Evolutionary conservation across 1,284 basidiomycete species (phyloP).

Genomic region (Phellinidium pouzarii): DNA sequence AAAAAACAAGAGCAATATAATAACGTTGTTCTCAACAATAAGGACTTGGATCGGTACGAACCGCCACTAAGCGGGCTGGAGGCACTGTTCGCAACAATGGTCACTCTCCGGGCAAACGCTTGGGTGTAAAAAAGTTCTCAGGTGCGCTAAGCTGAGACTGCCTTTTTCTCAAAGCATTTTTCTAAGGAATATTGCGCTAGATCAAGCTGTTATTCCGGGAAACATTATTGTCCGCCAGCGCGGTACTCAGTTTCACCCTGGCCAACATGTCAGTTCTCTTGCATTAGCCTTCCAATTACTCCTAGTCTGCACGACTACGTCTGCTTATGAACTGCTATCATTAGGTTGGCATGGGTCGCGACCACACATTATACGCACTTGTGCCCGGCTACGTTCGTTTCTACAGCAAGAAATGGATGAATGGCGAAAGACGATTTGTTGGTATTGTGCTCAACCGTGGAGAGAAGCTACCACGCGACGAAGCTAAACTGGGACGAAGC

Average conservation of each 20-base stretch:
- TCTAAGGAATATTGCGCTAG: constrained; percentile 32
- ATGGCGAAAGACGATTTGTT: constrained; percentile 69
- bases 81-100: constrained; percentile 88
- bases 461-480: constrained; percentile 81
- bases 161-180: constrained; percentile 16
- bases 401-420: constrained; percentile 71
- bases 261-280: constrained; percentile 66
- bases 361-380: constrained; percentile 87
- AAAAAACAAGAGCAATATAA: constrained; percentile 12
- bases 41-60: constrained; percentile 67
- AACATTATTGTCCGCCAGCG: constrained; percentile 93
- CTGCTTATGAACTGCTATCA: constrained; percentile 1
- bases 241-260: constrained; percentile 84
- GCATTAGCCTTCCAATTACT: constrained; percentile 7
- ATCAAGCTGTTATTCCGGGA: constrained; percentile 84
- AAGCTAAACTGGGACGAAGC: constrained; percentile 62
- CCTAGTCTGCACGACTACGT: neutral
- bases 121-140: constrained; percentile 92
- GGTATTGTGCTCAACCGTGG: constrained; percentile 76
- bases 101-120: constrained; percentile 82
- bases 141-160: constrained; percentile 43
- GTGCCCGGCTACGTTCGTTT: constrained; percentile 89
- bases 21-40: constrained; percentile 8
- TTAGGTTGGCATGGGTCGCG: constrained; percentile 83
- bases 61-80: constrained; percentile 91